Conservation (phyloP, 257 asterid species). For the Nemophila menziesii region DNA sequence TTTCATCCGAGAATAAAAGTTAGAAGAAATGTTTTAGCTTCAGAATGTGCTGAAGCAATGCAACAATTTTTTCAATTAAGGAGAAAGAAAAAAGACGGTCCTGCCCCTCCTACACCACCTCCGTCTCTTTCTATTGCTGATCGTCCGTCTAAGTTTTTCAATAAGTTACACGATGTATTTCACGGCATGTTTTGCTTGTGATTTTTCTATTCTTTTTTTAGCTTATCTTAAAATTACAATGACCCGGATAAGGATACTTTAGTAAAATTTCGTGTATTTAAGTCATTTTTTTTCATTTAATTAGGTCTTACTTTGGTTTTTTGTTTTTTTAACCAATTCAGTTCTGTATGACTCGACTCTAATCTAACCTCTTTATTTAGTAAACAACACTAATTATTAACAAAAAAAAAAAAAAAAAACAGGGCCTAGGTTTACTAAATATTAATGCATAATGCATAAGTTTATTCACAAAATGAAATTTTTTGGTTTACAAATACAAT, state of each 20-base stretch:
- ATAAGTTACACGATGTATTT: slow-evolving; percentile 60
- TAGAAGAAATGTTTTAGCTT: slow-evolving; percentile 58
- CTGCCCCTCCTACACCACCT: slow-evolving; percentile 35
- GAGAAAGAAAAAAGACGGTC: slow-evolving; percentile 55
- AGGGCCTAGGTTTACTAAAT: slow-evolving; percentile 7
- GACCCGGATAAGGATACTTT: too few species aligned
- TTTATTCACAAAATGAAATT: neutral
- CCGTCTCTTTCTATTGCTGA: slow-evolving; percentile 48
- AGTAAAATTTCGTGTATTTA: too few species aligned
- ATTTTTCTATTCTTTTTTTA: neutral
- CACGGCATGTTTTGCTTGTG: slow-evolving; percentile 55
- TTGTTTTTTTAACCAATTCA: too few species aligned
- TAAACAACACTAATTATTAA: slow-evolving; percentile 9
- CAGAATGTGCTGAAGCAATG: slow-evolving; percentile 89
- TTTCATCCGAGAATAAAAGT: slow-evolving; percentile 78
- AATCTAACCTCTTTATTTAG: too few species aligned
- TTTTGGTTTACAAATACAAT: neutral
- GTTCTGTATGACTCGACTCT: too few species aligned
- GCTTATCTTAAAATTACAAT: neutral
- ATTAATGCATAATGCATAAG: slow-evolving; percentile 1
- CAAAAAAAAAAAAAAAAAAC: neutral
- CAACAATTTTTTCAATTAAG: slow-evolving; percentile 77
- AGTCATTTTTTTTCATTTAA: neutral
- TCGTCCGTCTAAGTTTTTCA: slow-evolving; percentile 47
- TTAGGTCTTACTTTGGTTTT: too few species aligned